Evolutionary conservation across 768 basidiomycete genomes (phyloP), one percentile per base, ranked within the genome.

Genomic region (Mycena galopus): DNA sequence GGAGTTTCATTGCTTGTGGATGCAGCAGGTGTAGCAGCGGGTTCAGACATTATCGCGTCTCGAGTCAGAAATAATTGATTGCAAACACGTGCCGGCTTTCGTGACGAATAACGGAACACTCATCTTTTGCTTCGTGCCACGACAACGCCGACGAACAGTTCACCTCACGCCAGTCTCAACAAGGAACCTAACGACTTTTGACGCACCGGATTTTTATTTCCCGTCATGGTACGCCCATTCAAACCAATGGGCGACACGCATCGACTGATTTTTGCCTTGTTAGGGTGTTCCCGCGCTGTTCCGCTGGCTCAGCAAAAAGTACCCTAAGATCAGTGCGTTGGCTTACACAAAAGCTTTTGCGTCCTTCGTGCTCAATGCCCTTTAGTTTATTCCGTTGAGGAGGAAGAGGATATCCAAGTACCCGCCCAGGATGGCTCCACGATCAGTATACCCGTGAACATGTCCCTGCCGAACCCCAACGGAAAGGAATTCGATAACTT

Each of bases 281-380:
- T 71, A 97, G 97, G 97, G 97, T 91, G 97, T 98, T 73, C 97
- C 97, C 71, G 97, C 97, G 57, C 89, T 98, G 73, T 99, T 99
- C 85, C 92, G 97, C 80, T 99, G 97, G 97, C 88, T 99, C 70
- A 98, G 96, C 81, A 97, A 94, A 87, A 98, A 98, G 83, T 99
- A 99, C 81, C 96, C 97, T 62, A 98, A 96, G 88, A 98, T 97
- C 78, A 92, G 96, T 94, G 69, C 65, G 92, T 86, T 29, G 16
- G 50, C 16, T 51, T 12, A 7, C 12, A 23, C 27, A 39, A 10
- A 3, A 10, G 39, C 39, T 16, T 7, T 50, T 63, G 19, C 47
- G 17, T 14, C 25, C 6, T 44, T 75, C 30, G 70, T 39, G 9
- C 25, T 50, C 19, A 25, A 23, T 33, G 51, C 47, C 30, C 35